Percentiles rank a stretch among this genome's conserved stretches.
Conservation (phyloP, 2,329 filamentous ascomycete genomes). For the Ophiostoma piceae region DNA sequence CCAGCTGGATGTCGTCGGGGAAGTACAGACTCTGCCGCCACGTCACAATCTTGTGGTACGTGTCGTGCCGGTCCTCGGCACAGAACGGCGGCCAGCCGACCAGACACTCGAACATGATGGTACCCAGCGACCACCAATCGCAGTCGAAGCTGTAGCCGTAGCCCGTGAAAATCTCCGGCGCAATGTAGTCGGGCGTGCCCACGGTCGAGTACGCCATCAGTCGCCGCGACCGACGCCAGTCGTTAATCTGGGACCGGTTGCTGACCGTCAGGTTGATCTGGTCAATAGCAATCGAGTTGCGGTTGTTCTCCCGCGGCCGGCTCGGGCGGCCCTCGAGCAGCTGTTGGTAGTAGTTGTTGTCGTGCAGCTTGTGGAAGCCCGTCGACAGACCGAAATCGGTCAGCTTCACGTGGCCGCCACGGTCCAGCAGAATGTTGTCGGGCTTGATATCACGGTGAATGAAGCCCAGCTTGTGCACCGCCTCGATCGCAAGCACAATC, state of each 20-base stretch:
- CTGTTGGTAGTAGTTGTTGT: conserved; percentile 95
- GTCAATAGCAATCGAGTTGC: conserved; percentile 91
- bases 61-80: conserved; percentile 94
- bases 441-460: conserved; percentile 99
- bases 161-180: conserved; percentile 94
- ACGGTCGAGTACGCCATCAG: conserved; percentile 98
- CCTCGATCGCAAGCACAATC: conserved; percentile 95
- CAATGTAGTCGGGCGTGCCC: conserved; percentile 96
- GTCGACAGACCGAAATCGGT: conserved; percentile 98
- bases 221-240: conserved; percentile 92
- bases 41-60: conserved; percentile 98
- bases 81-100: conserved; percentile 99
- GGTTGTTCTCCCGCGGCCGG: conserved; percentile 61
- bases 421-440: conserved; percentile 94
- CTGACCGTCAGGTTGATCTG: conserved; percentile 98
- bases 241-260: conserved; percentile 96
- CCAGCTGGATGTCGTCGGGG: conserved; percentile 87
- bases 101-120: conserved; percentile 99
- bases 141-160: conserved; percentile 95
- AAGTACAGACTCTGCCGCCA: conserved; percentile 96
- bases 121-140: conserved; percentile 98
- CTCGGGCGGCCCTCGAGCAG: conserved; percentile 72
- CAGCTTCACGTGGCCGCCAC: conserved; percentile 93
- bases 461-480: conserved; percentile 95
- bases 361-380: conserved; percentile 95